Evolutionary conservation across 2,329 filamentous ascomycete genomes (phyloP).

Genomic region (Aspergillus intermedius): DNA sequence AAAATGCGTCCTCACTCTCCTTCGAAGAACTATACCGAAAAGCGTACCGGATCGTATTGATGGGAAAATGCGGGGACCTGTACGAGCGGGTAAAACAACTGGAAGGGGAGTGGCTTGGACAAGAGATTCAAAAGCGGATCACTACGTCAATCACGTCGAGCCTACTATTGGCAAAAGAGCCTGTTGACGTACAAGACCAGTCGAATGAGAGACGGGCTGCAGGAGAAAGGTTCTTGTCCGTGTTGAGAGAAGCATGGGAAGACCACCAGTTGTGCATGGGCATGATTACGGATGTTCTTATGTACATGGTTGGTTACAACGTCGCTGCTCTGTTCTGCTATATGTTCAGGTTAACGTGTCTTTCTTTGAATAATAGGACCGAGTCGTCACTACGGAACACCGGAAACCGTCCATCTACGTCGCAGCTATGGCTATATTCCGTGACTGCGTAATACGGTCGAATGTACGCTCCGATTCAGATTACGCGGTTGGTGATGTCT

Average conservation of each 20-base stretch:
- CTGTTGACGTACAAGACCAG: constrained; percentile 48
- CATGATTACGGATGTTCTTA: constrained; percentile 92
- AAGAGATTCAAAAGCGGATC: constrained; percentile 66
- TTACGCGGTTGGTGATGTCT: constrained; percentile 60
- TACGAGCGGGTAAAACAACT: constrained; percentile 76
- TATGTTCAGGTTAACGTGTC: constrained; percentile 1
- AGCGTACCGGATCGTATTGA: constrained; percentile 87
- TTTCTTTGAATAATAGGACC: constrained; percentile 51
- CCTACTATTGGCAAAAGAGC: constrained; percentile 51
- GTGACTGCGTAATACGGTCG: constrained; percentile 72
- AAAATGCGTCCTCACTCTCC: constrained; percentile 81
- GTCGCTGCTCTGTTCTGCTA: neutral
- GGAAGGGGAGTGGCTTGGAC: constrained; percentile 72
- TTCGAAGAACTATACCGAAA: constrained; percentile 95
- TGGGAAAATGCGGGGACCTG: constrained; percentile 73
- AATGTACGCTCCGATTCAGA: constrained; percentile 39
- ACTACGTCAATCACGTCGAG: constrained; percentile 63
- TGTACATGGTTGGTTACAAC: constrained; percentile 67
- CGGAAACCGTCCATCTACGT: constrained; percentile 72
- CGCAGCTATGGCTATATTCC: constrained; percentile 78
- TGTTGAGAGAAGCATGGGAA: constrained; percentile 72
- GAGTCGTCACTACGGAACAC: constrained; percentile 69
- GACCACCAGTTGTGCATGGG: constrained; percentile 90
- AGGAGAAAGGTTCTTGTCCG: constrained; percentile 75
- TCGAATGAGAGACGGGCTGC: constrained; percentile 70